Evolutionary conservation across 176 grass and related monocot genomes (phyloP).

Genomic region (Miscanthus lutarioriparius): DNA sequence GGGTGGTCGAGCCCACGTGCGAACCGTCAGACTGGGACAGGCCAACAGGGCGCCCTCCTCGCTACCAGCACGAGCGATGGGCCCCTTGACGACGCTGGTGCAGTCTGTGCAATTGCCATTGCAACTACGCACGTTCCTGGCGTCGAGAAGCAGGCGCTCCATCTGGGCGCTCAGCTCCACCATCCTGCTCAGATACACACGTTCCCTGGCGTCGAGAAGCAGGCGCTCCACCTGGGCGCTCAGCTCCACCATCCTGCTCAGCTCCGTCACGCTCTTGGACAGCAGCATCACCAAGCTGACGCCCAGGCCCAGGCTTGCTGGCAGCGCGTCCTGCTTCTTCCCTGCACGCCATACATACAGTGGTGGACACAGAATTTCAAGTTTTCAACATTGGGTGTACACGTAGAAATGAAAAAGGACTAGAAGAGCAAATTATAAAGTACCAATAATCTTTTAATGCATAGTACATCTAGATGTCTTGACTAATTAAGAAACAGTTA

Average conservation of each 20-base stretch:
- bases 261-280: constrained; percentile 61
- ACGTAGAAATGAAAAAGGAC: too few relatives aligned
- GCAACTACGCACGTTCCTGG: constrained; percentile 35
- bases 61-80: too few relatives aligned
- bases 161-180: constrained; percentile 67
- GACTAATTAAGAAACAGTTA: too few relatives aligned
- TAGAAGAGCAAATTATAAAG: too few relatives aligned
- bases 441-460: too few relatives aligned
- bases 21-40: background rate
- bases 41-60: too few relatives aligned
- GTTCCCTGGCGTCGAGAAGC: constrained; percentile 48
- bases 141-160: constrained; percentile 62
- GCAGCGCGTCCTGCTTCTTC: constrained; percentile 36
- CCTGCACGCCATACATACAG: constrained; percentile 36
- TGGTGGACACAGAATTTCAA: too few relatives aligned
- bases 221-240: constrained; percentile 76
- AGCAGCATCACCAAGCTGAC: constrained; percentile 63
- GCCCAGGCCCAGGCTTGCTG: constrained; percentile 65
- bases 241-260: constrained; percentile 78
- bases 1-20: too few relatives aligned
- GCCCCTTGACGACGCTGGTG: constrained; percentile 20
- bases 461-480: too few relatives aligned
- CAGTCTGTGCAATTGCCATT: background rate
- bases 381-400: too few relatives aligned
- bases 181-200: constrained; percentile 71